Evolutionary conservation across 306 rosid genomes (phyloP), one percentile per base, ranked within the genome.

Genomic region (Medicago arabica): DNA sequence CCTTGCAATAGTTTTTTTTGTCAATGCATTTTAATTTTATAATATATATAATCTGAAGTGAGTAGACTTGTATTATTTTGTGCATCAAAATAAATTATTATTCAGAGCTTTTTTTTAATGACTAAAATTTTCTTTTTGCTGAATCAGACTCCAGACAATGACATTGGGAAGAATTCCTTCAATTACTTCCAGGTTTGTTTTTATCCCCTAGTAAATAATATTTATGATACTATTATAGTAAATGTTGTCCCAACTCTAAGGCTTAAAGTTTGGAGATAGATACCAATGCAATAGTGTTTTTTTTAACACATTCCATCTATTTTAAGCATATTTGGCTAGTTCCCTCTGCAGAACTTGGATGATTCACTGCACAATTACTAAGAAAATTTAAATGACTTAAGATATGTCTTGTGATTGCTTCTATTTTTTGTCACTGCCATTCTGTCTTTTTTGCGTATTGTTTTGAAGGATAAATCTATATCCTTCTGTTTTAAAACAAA

Each of bases 141-240:
- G 67, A 75, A 43, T 34, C 74, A 92, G 97, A 89, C 93, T 23
- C 91, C 97, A 15, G 99, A 92, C 49, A 95, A 95, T 78, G 99
- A 95, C 80, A 87, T 95, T 43, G 99, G 99, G 73, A 95, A 90
- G 92, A 95, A 76, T 84, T 95, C 99, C 41, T 95, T 71, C 72
- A 95, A 95, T 64, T 95, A 92, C 79, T 87, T 86, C 75, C 99
- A 95, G 99, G 98, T 95, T 77, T 55, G 95, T 85, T 75, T 34
- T 16, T 43, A 57, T 75, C 36, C 44, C 40, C 38, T 43, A 53
- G 64, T 58, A 28, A 46, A 49, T 73, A 43, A 57, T 75, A 23
- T 69, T 17, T 51, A 8, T 55, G 50, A 17, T 62, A 18, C 34
- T 77, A 19, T 66, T 39, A 9, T 18, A 11, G 50, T 62, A 69